Evolutionary conservation across 1,139 yeast genomes (phyloP).

Genomic region (Candida tetrigidarum): DNA sequence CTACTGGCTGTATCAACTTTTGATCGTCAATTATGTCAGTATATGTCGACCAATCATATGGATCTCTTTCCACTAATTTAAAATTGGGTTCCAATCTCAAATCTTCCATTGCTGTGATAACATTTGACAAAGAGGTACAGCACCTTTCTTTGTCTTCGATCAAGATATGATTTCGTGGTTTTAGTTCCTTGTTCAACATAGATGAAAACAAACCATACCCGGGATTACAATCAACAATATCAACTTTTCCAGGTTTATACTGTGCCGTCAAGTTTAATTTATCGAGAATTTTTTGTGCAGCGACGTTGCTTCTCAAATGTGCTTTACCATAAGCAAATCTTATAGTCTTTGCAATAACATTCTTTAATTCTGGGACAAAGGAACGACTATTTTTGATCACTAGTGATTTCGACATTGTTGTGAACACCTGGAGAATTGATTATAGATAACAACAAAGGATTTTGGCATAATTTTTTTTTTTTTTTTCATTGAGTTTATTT

Average conservation of each 20-base stretch:
- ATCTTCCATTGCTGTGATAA: conserved; percentile 28
- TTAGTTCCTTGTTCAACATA: conserved; percentile 56
- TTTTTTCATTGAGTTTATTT: not conserved
- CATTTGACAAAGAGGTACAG: conserved; percentile 27
- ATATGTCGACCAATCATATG: conserved; percentile 71
- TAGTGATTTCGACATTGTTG: too few relatives aligned
- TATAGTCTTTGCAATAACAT: conserved; percentile 7
- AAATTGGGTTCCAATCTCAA: conserved; percentile 31
- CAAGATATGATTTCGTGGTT: conserved; percentile 64
- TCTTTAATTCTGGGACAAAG: conserved; percentile 35
- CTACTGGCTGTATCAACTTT: conserved; percentile 39
- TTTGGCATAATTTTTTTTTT: not conserved
- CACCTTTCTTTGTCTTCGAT: conserved; percentile 55
- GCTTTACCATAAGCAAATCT: conserved; percentile 12
- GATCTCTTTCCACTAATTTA: conserved; percentile 41
- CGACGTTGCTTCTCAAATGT: conserved; percentile 23
- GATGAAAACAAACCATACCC: conserved; percentile 57
- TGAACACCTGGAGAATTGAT: too few relatives aligned
- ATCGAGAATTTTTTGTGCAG: conserved; percentile 46
- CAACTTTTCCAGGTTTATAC: conserved; percentile 49
- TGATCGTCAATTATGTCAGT: conserved; percentile 44
- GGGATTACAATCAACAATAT: conserved; percentile 70
- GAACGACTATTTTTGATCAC: conserved; percentile 25
- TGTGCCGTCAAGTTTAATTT: conserved; percentile 40
- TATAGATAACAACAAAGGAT: too few relatives aligned